Base-by-base conservation (phyloP, 345 rosid genomes). In the Psidium guajava region DNA sequence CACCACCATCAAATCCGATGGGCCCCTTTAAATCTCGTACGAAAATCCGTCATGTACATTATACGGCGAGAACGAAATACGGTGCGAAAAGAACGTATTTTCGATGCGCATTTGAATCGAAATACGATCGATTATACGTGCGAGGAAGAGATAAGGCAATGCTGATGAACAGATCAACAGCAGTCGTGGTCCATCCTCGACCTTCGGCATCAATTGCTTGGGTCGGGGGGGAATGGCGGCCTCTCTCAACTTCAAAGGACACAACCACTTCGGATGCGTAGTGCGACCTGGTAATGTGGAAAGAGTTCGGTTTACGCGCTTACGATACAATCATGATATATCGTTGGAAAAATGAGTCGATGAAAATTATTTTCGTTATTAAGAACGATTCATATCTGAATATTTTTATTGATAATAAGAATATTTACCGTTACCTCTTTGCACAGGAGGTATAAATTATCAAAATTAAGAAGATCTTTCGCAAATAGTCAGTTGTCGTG, bases 341-440 rank as follows among this genome's bases (percentile, higher is more conserved):
- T 0, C 2, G 8, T 27, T 6, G 6, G 8, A 6, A 13, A 16
- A 14, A 28, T 6, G 5, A 28, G 20, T 28, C 0, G 10, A 61
- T 61, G 5, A 6, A 27, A 61, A 28, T 6, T 3, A 61, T 28
- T 59, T 28, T 6, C 12, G 14, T 15, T 27, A 3, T 61, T 15
- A 28, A 27, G 4, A 13, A 5, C 2, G 5, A 59, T 12, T 59
- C 14, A 16, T 28, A 8, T 21, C 0, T 3, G 27, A 28, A 28
- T 1, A 28, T 16, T 28, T 64, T 16, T 64, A 0, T 64, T 16
- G 0, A 32, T 64, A 16, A 32, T 3, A 22, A 1, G 21, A 64
- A 64, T 64, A 64, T 28, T 28, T 0, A 14, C 0, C 0, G 0
- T 1, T 16, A 59, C 0, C 9, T 61, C 8, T 27, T 27, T 61